phyloP scores from a whole-genome alignment of 2,329 filamentous ascomycete species.

The Pseudogymnoascus sp. region DNA sequence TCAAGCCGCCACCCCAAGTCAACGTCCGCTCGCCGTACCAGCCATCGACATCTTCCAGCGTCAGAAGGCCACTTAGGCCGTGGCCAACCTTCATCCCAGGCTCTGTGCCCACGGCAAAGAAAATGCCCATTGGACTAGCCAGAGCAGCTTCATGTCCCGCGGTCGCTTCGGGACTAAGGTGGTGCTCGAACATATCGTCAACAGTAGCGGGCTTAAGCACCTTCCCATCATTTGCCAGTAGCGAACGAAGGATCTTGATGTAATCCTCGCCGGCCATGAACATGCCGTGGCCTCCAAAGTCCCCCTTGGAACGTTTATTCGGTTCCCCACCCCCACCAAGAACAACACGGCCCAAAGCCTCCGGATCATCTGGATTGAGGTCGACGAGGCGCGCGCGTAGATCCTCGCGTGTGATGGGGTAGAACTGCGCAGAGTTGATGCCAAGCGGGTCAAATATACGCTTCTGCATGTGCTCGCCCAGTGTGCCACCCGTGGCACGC shows the following conservation, averaged over 20 bases:
- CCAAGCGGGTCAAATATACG: constrained; percentile 40
- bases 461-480: constrained; percentile 42
- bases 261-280: constrained; percentile 33
- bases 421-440: constrained; percentile 34
- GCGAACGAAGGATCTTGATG: constrained; percentile 35
- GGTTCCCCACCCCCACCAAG: constrained; percentile 27
- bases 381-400: constrained; percentile 19
- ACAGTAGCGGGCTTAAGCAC: constrained; percentile 37
- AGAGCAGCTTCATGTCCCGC: constrained; percentile 27
- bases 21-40: constrained; percentile 39
- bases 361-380: constrained; percentile 32
- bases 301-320: neutral
- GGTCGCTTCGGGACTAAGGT: constrained; percentile 27
- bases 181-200: constrained; percentile 29
- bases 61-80: constrained; percentile 37
- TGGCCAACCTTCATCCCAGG: constrained; percentile 30
- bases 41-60: constrained; percentile 34
- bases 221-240: constrained; percentile 42
- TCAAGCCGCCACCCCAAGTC: constrained; percentile 40
- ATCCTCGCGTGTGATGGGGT: constrained; percentile 26
- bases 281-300: constrained; percentile 31
- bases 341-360: constrained; percentile 30
- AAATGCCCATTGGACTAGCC: constrained; percentile 27
- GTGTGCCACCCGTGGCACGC: constrained; percentile 33
- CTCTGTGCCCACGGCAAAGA: constrained; percentile 32